Evolutionary conservation across 345 rosid genomes (phyloP), one percentile per base, ranked within the genome.

Genomic region (Angophora floribunda): DNA sequence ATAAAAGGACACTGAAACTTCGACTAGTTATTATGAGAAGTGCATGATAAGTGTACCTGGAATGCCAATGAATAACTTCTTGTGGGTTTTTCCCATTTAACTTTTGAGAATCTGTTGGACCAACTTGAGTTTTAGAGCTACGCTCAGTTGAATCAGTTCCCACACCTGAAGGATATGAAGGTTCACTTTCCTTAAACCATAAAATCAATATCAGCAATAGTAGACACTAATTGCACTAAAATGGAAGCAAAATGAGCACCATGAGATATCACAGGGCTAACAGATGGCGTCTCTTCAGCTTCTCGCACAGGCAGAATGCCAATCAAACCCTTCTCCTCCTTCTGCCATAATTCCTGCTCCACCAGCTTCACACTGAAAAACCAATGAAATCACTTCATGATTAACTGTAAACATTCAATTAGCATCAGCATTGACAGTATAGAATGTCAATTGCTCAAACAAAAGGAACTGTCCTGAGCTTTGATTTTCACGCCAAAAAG

Each of bases 341-440:
- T 94, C 94, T 98, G 99, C 99, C 99, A 98, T 57, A 98, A 93
- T 90, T 98, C 99, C 92, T 97, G 99, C 94, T 97, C 99, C 94
- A 98, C 99, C 92, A 98, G 92, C 91, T 97, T 94, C 89, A 96
- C 99, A 88, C 99, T 97, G 78, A 87, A 92, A 51, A 28, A 85
- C 87, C 44, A 30, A 90, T 14, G 59, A 88, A 90, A 86, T 51
- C 89, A 91, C 63, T 78, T 30, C 55, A 87, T 28, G 45, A 90
- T 86, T 79, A 86, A 75, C 47, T 85, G 36, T 51, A 45, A 51
- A 19, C 84, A 41, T 22, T 41, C 49, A 75, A 75, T 36, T 41
- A 75, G 84, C 49, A 41, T 49, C 49, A 75, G 21, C 41, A 14
- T 75, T 2, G 26, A 70, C 4, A 13, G 2, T 21, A 75, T 41